phyloP scores from a whole-genome alignment of 2,329 filamentous ascomycete genomes.

The Ramularia endophylla region DNA sequence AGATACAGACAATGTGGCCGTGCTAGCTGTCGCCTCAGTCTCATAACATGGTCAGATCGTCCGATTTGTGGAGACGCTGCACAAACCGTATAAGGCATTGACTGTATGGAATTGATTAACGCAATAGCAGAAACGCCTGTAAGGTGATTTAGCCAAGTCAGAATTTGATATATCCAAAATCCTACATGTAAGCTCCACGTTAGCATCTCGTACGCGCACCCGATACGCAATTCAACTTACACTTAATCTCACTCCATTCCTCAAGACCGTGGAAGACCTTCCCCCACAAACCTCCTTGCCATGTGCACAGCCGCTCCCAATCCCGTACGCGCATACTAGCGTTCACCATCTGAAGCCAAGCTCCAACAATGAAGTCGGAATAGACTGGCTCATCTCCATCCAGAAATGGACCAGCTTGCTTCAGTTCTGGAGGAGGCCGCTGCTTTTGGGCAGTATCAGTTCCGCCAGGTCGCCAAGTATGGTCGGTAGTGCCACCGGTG shows the following conservation, averaged over 20 bases:
- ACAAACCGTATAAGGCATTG: too few species aligned
- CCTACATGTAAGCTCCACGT: too few species aligned
- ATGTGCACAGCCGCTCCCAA: conserved; percentile 43
- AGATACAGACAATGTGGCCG: too few species aligned
- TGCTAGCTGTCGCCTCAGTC: too few species aligned
- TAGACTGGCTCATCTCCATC: conserved; percentile 43
- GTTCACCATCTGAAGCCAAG: conserved; percentile 47
- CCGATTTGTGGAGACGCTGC: too few species aligned
- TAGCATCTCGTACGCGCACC: too few species aligned
- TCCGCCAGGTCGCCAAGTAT: conserved; percentile 16
- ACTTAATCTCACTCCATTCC: conserved; percentile 20
- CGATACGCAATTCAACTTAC: neutral
- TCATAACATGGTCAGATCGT: too few species aligned
- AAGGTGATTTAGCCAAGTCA: too few species aligned
- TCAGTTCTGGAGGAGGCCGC: conserved; percentile 7
- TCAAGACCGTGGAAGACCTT: conserved; percentile 41
- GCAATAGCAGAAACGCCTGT: too few species aligned
- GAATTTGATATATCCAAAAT: too few species aligned
- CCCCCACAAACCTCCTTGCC: conserved; percentile 50
- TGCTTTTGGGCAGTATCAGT: conserved; percentile 16
- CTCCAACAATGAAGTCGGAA: conserved; percentile 54
- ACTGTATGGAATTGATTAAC: too few species aligned
- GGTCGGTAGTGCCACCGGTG: conserved; percentile 23
- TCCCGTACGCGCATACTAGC: conserved; percentile 39
- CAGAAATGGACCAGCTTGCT: conserved; percentile 43